phyloP scores from a whole-genome alignment of 345 rosid genomes.

The Lumnitzera littorea region DNA sequence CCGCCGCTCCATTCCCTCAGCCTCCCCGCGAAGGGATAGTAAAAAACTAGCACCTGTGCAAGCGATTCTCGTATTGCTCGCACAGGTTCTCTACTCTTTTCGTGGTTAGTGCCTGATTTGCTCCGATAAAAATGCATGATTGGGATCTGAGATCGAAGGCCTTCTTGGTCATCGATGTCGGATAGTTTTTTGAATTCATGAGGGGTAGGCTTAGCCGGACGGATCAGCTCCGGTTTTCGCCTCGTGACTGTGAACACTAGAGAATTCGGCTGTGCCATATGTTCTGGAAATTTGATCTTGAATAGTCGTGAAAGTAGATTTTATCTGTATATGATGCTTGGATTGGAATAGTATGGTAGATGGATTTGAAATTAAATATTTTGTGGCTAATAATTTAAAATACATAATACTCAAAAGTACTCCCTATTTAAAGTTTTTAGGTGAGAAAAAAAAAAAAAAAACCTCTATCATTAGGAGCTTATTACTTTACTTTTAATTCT shows the following conservation, averaged over 20 bases:
- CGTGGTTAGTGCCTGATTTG: neutral
- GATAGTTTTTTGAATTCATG: slow-evolving; percentile 4
- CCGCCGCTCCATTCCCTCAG: slow-evolving; percentile 1
- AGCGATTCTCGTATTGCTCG: slow-evolving; percentile 10
- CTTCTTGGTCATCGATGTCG: slow-evolving; percentile 11
- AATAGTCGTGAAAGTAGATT: too few species aligned
- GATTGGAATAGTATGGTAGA: too few species aligned
- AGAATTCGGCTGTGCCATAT: too few species aligned
- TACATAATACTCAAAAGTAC: too few species aligned
- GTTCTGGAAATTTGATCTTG: too few species aligned
- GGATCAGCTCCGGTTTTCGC: slow-evolving; percentile 2
- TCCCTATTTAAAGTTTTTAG: too few species aligned
- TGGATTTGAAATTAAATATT: too few species aligned
- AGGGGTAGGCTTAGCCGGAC: slow-evolving; percentile 5
- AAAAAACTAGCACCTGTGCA: slow-evolving; percentile 9
- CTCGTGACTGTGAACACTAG: slow-evolving; percentile 2
- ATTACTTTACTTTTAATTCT: too few species aligned
- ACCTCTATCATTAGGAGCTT: too few species aligned
- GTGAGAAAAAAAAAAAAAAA: too few species aligned
- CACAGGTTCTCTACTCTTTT: slow-evolving; percentile 4
- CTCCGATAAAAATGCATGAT: slow-evolving; percentile 4
- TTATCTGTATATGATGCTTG: too few species aligned
- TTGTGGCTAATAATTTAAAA: too few species aligned
- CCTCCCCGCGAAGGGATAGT: slow-evolving; percentile 13
- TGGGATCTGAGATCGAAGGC: neutral